These are phyloP conservation scores for Coemansia sp. DNA, from an alignment of 192 early-diverging fungal genomes.

Conservation along the genomic window DNA sequence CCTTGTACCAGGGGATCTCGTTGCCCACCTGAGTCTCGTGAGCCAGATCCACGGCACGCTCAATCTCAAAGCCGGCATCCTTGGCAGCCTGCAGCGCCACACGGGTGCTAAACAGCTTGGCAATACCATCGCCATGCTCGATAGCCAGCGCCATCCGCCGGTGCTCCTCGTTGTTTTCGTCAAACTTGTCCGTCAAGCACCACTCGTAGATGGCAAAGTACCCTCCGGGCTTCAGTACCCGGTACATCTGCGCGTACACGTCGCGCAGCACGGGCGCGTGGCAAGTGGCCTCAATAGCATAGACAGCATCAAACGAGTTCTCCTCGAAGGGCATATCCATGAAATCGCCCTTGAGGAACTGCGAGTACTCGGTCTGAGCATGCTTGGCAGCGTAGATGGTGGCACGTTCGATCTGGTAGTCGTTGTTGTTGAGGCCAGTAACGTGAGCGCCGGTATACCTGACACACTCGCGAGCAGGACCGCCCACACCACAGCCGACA, in stretches of 20 bases:
- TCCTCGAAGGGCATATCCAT: conserved; percentile 85
- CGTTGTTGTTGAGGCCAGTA: conserved; percentile 96
- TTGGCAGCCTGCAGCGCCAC: conserved; percentile 76
- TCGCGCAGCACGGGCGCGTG: conserved; percentile 82
- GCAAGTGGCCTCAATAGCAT: conserved; percentile 95
- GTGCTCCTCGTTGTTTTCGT: conserved; percentile 71
- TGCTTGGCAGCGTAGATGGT: conserved; percentile 66
- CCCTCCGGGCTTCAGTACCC: conserved; percentile 90
- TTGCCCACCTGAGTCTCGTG: conserved; percentile 58
- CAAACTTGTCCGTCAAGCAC: conserved; percentile 87
- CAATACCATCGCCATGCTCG: conserved; percentile 90
- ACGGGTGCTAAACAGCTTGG: conserved; percentile 74
- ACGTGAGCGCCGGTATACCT: conserved; percentile 86
- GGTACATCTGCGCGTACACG: conserved; percentile 86
- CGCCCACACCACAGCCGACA: conserved; percentile 95
- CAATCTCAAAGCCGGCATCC: conserved; percentile 85
- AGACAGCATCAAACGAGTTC: conserved; percentile 80
- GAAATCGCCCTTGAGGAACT: conserved; percentile 84
- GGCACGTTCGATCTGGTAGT: conserved; percentile 85
- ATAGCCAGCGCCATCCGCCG: conserved; percentile 74
- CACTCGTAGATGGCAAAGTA: conserved; percentile 94
- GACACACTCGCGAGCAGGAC: conserved; percentile 90
- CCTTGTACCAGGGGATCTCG: conserved; percentile 78
- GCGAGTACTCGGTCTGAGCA: conserved; percentile 60
- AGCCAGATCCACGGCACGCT: conserved; percentile 64